These are phyloP conservation scores for Hyaloperonospora arabidopsidis DNA, from an alignment of 352 stramenopile species.

Conservation along the genomic window DNA sequence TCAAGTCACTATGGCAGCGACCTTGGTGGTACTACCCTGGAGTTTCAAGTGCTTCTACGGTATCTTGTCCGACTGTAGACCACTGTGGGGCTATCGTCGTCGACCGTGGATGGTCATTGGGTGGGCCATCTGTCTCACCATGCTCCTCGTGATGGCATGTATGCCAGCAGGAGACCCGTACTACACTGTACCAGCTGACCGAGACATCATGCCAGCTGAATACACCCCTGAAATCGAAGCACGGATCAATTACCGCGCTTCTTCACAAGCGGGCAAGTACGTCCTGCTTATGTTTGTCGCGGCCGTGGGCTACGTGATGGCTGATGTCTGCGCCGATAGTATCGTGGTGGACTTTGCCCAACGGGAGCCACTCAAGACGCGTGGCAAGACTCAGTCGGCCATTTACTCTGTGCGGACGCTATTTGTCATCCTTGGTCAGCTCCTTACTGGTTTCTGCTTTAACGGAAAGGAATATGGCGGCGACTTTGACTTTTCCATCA, in stretches of 20 bases:
- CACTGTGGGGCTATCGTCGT: constrained; percentile 40
- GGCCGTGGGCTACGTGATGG: constrained; percentile 28
- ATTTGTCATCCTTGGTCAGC: constrained; percentile 34
- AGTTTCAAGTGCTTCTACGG: constrained; percentile 30
- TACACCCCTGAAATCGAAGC: constrained; percentile 24
- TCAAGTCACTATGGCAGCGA: constrained; percentile 19
- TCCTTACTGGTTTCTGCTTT: constrained; percentile 40
- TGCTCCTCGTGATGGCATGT: constrained; percentile 42
- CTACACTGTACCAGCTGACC: constrained; percentile 31
- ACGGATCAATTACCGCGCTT: constrained; percentile 32
- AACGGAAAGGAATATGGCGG: constrained; percentile 36
- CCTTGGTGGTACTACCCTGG: constrained; percentile 26
- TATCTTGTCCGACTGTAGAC: constrained; percentile 22
- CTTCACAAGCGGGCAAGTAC: constrained; percentile 33
- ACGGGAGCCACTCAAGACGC: constrained; percentile 42
- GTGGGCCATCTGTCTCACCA: constrained; percentile 38
- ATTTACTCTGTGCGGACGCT: constrained; percentile 47
- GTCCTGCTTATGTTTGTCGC: constrained; percentile 51
- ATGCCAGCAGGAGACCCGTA: constrained; percentile 43
- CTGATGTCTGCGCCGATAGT: constrained; percentile 39
- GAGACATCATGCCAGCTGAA: constrained; percentile 19
- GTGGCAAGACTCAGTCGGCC: constrained; percentile 43
- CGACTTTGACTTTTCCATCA: constrained; percentile 40
- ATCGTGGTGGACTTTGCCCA: constrained; percentile 52
- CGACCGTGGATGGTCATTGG: constrained; percentile 52